Base-by-base conservation (phyloP, 495 filamentous ascomycete species). In the Lentithecium fluviatile region DNA sequence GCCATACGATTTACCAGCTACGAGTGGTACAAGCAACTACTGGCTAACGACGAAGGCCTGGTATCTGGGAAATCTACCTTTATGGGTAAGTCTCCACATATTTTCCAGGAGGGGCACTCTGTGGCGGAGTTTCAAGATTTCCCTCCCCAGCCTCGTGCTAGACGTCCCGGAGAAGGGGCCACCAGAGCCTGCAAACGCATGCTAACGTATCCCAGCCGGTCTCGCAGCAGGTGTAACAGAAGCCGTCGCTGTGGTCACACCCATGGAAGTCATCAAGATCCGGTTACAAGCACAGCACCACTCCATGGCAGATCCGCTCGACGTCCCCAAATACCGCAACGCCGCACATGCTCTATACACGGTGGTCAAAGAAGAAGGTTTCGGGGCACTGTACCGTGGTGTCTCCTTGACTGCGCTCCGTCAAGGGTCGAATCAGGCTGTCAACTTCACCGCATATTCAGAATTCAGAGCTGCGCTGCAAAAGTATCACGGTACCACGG, bases 181-280 rank as follows among this genome's bases (percentile, higher is more conserved):
- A 32, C 29, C 10, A 10, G 10, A 32, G 10, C 29, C 29, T 32
- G 29, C 29, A 32, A 32, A 10, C 29, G 10, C 10, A 10, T 45
- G 15, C 51, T 56, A 43, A 62, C 29, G 42, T 17, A 2, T 13
- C 17, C 11, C 46, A 88, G 92, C 94, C 60, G 94, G 94, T 70
- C 86, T 99, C 21, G 81, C 85, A 25, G 95, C 94, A 32, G 94
- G 94, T 72, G 88, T 97, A 17, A 97, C 94, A 5, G 94, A 98
- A 79, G 94, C 94, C 56, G 92, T 98, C 26, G 87, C 88, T 32
- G 87, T 97, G 12, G 94, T 98, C 26, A 97, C 92, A 36, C 94
- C 94, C 2, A 98, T 98, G 94, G 94, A 98, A 76, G 94, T 98
- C 52, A 80, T 98, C 71, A 98, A 98, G 83, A 98, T 98, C 71